phyloP scores from a whole-genome alignment of 2,329 filamentous ascomycete species.

The Periglandula ipomoeae region DNA sequence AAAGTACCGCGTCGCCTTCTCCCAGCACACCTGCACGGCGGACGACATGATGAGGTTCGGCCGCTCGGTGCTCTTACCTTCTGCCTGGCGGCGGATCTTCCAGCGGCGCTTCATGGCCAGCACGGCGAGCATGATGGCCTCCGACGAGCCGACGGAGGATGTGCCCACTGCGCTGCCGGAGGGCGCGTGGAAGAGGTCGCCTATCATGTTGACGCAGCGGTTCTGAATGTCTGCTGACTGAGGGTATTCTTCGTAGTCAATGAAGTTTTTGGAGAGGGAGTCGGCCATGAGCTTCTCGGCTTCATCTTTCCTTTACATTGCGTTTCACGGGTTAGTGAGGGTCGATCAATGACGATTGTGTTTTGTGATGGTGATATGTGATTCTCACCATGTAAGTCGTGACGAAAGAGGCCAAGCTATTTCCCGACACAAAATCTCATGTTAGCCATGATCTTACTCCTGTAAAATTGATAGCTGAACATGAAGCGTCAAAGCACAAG shows the following conservation, averaged over 20 bases:
- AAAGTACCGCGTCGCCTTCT: constrained; percentile 83
- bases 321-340: too few relatives aligned
- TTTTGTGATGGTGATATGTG: constrained; percentile 39
- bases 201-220: constrained; percentile 87
- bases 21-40: constrained; percentile 95
- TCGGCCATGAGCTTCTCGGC: constrained; percentile 56
- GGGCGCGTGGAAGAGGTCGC: constrained; percentile 77
- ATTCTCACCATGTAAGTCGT: constrained; percentile 79
- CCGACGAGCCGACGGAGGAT: constrained; percentile 80
- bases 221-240: constrained; percentile 81
- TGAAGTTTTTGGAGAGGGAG: constrained; percentile 90
- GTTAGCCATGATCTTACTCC: background rate
- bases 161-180: constrained; percentile 68
- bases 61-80: constrained; percentile 67
- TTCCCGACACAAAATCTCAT: constrained; percentile 58
- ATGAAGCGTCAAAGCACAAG: background rate
- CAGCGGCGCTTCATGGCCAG: constrained; percentile 28
- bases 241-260: constrained; percentile 79
- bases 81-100: constrained; percentile 59
- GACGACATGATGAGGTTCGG: constrained; percentile 96
- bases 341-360: too few relatives aligned
- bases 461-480: background rate
- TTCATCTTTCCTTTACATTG: constrained; percentile 56
- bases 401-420: constrained; percentile 80
- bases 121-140: constrained; percentile 61